Evolutionary conservation across 2,329 filamentous ascomycete genomes (phyloP), one percentile per base, ranked within the genome.

Genomic region (Helotiales sp.): DNA sequence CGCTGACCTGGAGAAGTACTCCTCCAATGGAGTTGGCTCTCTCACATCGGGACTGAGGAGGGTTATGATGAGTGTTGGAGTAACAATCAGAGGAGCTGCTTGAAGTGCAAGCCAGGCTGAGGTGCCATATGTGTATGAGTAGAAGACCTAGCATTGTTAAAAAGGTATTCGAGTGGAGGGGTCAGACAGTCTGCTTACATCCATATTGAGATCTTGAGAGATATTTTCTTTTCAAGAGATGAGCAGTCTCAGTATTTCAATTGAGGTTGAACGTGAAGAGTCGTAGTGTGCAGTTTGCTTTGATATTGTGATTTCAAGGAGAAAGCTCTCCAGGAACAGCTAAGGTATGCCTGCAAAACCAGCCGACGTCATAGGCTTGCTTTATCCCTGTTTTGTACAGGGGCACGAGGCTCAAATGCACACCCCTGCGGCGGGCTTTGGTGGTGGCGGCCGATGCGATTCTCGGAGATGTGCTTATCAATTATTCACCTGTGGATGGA

Each of bases 21-120:
- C 31, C 38, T 59, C 57, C 12, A 59, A 48, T 24, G 48, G 15
- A n/a, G 80, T 79, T 54, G 80, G 74, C 63, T 81, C 77, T 59
- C 81, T 79, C 36, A 81, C 77, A 62, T 86, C 82, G 51, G 80
- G 79, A 2, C 81, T 79, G 33, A 87, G 77, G 60, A 88, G 73
- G 10, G 82, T 77, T 55, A 84, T 77, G 22, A 89, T 83, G 64
- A 89, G 76, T 25, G 80, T 82, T 0, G 87, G 87, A 5, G 81
- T 79, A 5, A 80, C 65, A 54, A 88, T 78, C 59, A 89, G 60
- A 67, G 74, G 72, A 70, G 75, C 70, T 13, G 77, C 76, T 69
- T 81, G 78, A 1, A 81, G 71, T 48, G 74, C 74, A 19, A 72
- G 60, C 78, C 78, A 81, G 65, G 73, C 77, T 46, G 81, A 73